Evolutionary conservation across 83 land plant species (phyloP).

Genomic region (Thuja plicata): DNA sequence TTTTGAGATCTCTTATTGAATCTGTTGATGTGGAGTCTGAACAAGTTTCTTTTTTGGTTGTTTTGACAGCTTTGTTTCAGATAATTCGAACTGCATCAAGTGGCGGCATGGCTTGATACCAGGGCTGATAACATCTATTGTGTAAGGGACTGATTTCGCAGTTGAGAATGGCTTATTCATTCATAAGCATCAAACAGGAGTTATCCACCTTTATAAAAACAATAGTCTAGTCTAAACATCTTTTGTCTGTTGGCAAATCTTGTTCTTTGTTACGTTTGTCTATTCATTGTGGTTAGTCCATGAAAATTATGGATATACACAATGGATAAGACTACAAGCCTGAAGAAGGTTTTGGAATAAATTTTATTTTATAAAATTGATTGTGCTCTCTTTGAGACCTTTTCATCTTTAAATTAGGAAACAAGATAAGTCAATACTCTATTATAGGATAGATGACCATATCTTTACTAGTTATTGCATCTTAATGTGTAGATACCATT

Average conservation of each 20-base stretch:
- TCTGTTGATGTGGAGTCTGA: neutral
- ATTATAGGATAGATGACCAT: neutral
- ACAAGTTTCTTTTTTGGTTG: neutral
- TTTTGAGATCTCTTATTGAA: neutral
- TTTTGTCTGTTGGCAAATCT: neutral
- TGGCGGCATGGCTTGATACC: conserved; percentile 31
- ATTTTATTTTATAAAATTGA: neutral
- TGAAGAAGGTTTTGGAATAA: neutral
- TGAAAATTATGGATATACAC: neutral
- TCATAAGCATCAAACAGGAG: neutral
- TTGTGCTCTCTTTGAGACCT: neutral
- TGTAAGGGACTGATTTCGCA: neutral
- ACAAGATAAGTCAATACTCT: no score
- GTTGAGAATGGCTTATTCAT: neutral
- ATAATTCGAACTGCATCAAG: conserved; percentile 53
- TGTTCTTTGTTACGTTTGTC: neutral
- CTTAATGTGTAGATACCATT: neutral
- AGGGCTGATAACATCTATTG: no score
- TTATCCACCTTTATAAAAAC: neutral
- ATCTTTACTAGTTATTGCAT: neutral
- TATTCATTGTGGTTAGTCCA: neutral
- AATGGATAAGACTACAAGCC: neutral
- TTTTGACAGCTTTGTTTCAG: conserved; percentile 36
- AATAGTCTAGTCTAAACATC: neutral
- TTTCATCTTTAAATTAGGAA: neutral